Evolutionary conservation across 345 rosid genomes (phyloP), one percentile per base, ranked within the genome.

Genomic region (Citrus trifoliata): DNA sequence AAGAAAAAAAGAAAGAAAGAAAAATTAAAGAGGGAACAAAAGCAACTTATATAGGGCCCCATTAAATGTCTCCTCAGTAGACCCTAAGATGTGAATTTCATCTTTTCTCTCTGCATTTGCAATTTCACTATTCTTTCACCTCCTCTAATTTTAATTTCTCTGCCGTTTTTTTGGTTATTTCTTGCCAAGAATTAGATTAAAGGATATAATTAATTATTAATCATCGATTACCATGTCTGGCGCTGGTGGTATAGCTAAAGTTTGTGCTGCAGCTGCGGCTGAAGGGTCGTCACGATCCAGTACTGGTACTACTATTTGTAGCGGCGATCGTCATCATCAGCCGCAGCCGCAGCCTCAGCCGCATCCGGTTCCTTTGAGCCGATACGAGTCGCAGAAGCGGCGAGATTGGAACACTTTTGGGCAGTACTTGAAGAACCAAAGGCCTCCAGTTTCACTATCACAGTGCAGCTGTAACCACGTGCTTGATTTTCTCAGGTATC

Each of bases 371-470:
- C 92, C 89, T 35, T 72, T 90, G 87, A 93, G 94, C 89, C 82
- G 98, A 69, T 92, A 92, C 46, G 97, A 93, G 83, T 92, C 97
- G 1, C 98, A 93, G 81, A 92, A 93, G 74, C 84, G 88, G 27
- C 89, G 98, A 7, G 98, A 94, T 55, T 93, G 98, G 98, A 93
- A 88, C 86, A 92, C 97, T 75, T 93, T 93, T 55, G 92, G 91
- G 7, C 98, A 93, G 80, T 92, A 92, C 86, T 82, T 93, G 76
- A 88, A 87, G 86, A 90, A 90, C 73, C 93, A 89, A 82, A 88
- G 92, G 38, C 97, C 97, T 3, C 87, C 97, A 2, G 88, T 89
- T 24, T 70, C 87, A 32, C 60, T 87, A 2, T 85, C 93, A 2
- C 91, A 85, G 75, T 90, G 91, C 79, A 81, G 82, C 79, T 87